Percentiles rank a stretch among this genome's conserved stretches.
phyloP scores from a whole-genome alignment of 2,329 filamentous ascomycete species.

The Pseudogymnoascus sp. region DNA sequence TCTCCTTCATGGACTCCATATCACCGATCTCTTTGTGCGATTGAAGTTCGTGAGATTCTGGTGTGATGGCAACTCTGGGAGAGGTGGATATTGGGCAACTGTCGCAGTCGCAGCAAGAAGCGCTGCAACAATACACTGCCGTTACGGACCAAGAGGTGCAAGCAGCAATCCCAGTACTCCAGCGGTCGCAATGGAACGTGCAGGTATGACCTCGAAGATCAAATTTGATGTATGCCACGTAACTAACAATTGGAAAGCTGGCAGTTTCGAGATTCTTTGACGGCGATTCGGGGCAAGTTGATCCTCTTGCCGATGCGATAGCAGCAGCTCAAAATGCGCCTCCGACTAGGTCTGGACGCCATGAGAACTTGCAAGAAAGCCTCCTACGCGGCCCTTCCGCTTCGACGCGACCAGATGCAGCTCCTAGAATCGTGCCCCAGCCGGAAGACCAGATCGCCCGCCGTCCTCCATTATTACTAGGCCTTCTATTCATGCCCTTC shows the following conservation, averaged over 20 bases:
- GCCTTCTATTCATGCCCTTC: conserved; percentile 73
- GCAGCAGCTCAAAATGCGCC: conserved; percentile 48
- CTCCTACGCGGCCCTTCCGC: conserved; percentile 31
- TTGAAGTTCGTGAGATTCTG: background rate
- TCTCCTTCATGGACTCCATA: conserved; percentile 1
- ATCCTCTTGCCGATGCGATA: conserved; percentile 69
- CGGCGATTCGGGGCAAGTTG: conserved; percentile 63
- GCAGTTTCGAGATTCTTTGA: conserved; percentile 97
- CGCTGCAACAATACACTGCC: conserved; percentile 78
- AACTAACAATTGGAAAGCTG: conserved; percentile 49
- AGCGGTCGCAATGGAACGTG: conserved; percentile 91
- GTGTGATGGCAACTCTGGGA: conserved; percentile 33
- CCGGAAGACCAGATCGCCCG: conserved; percentile 55
- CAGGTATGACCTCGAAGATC: conserved; percentile 46
- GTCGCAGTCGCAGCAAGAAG: conserved; percentile 68
- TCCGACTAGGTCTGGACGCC: conserved; percentile 53
- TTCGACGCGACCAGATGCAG: conserved; percentile 49
- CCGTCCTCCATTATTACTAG: conserved; percentile 65
- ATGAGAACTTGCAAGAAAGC: conserved; percentile 65
- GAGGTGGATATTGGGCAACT: conserved; percentile 59
- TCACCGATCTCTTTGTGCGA: conserved; percentile 4
- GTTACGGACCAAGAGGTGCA: conserved; percentile 76
- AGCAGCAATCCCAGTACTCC: conserved; percentile 69
- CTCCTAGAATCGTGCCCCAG: conserved; percentile 76
- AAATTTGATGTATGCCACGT: conserved; percentile 9